Base-by-base conservation (phyloP, 441 rosid genomes). In the Theobroma grandiflorum region DNA sequence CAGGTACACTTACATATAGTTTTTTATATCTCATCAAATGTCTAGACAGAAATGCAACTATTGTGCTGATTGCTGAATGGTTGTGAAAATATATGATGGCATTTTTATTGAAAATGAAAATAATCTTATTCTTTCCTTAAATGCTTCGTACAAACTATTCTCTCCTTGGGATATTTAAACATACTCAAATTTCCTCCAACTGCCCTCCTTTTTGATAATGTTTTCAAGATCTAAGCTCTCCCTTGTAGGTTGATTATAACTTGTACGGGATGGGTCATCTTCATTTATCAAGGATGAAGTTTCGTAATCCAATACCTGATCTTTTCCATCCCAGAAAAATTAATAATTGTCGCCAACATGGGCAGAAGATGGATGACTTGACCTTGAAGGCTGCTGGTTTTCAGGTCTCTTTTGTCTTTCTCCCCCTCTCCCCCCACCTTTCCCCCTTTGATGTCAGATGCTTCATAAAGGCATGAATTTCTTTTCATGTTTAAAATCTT, bases 251-350 rank as follows among this genome's bases (percentile, higher is more conserved):
- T 73, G 99, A 97, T 88, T 90, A 87, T 84, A 97, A 94, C 89
- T 89, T 97, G 84, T 92, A 90, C 86, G 99, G 99, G 84, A 97
- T 97, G 99, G 96, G 98, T 82, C 94, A 89, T 85, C 78, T 95
- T 63, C 99, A 97, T 88, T 81, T 95, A 75, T 91, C 92, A 65
- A 92, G 88, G 84, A 87, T 95, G 86, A 97, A 91, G 87, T 97
- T 97, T 65, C 99, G 99, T 68, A 80, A 84, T 82, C 98, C 98
- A 72, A 81, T 94, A 49, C 99, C 99, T 31, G 89, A 72, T 86
- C 80, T 62, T 80, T 87, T 84, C 76, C 79, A 66, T 80, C 78
- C 80, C 15, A 89, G 89, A 82, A 88, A 76, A 77, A 85, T 86
- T 81, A 79, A 43, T 81, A 67, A 69, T 75, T 80, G 73, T 77